Conservation (phyloP, 148 eudicot genomes). For the Amaranthus cruentus region DNA sequence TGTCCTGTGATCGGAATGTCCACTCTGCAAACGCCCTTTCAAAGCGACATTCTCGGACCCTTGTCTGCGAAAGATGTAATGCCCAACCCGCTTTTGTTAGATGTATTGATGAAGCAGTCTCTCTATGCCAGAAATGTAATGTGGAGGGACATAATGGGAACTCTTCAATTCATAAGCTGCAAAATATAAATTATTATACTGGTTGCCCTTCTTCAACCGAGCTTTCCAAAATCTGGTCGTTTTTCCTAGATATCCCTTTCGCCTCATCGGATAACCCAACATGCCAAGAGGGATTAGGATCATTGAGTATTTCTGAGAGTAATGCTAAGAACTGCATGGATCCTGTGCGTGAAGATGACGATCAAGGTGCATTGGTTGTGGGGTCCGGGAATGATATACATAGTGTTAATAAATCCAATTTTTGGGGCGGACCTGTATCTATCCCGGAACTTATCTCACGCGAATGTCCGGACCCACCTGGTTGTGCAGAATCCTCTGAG, state of each 20-base stretch:
- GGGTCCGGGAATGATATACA: constrained; percentile 17
- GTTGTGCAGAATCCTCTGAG: constrained; percentile 47
- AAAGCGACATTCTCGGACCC: constrained; percentile 80
- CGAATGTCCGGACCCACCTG: constrained; percentile 31
- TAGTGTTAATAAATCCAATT: constrained; percentile 26
- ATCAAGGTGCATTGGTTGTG: constrained; percentile 17
- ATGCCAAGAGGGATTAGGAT: constrained; percentile 64
- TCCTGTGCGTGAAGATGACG: constrained; percentile 24
- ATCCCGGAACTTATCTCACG: constrained; percentile 29
- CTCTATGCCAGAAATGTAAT: constrained; percentile 83
- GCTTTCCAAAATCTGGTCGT: constrained; percentile 77
- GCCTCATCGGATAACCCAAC: constrained; percentile 37
- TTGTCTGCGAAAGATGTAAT: constrained; percentile 78
- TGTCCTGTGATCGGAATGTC: constrained; percentile 91
- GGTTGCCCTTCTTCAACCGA: constrained; percentile 90
- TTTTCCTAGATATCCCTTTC: constrained; percentile 43
- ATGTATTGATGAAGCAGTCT: constrained; percentile 66
- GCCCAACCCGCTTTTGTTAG: constrained; percentile 72
- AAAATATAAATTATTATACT: constrained; percentile 58
- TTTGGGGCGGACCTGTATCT: constrained; percentile 40
- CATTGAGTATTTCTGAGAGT: constrained; percentile 48
- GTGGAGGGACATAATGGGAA: constrained; percentile 44
- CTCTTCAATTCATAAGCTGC: constrained; percentile 51
- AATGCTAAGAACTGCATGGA: constrained; percentile 14
- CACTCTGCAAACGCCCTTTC: constrained; percentile 97